These are phyloP conservation scores for Aspergillus caelatus DNA, from an alignment of 2,329 filamentous ascomycete species.

Conservation along the genomic window DNA sequence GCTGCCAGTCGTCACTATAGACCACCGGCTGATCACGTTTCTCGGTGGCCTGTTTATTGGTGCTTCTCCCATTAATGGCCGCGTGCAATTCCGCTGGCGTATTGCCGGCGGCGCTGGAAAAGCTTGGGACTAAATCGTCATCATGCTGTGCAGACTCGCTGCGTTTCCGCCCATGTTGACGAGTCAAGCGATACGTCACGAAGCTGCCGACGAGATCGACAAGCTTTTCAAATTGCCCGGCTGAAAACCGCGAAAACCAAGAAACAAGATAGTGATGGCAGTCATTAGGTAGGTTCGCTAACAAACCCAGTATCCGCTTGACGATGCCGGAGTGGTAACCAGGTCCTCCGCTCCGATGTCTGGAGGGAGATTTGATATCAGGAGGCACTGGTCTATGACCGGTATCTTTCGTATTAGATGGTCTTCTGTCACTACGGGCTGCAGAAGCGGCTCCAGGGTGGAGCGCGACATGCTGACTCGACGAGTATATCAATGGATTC, in stretches of 20 bases:
- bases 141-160: constrained; percentile 60
- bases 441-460: constrained; percentile 20
- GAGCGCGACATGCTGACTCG: constrained; percentile 24
- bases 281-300: constrained; percentile 73
- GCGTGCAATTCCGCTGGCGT: constrained; percentile 74
- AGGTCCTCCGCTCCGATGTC: constrained; percentile 42
- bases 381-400: constrained; percentile 20
- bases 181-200: constrained; percentile 75
- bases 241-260: constrained; percentile 75
- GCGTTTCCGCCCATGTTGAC: constrained; percentile 69
- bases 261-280: constrained; percentile 76
- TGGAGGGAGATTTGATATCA: constrained; percentile 15
- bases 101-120: constrained; percentile 66
- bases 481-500: constrained; percentile 73
- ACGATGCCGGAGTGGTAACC: constrained; percentile 80
- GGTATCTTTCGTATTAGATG: constrained; percentile 30
- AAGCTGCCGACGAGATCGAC: constrained; percentile 80
- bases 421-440: constrained; percentile 29
- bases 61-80: constrained; percentile 60
- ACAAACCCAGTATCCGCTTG: constrained; percentile 78
- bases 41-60: constrained; percentile 58
- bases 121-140: constrained; percentile 66
- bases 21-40: constrained; percentile 55
- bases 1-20: constrained; percentile 87
- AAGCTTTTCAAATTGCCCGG: constrained; percentile 67